A percentile compares a stretch with the other conserved stretches of the same genome.
These are phyloP conservation scores for Ustilago shanxiensis DNA, from an alignment of 1,284 basidiomycete genomes.

Conservation along the genomic window DNA sequence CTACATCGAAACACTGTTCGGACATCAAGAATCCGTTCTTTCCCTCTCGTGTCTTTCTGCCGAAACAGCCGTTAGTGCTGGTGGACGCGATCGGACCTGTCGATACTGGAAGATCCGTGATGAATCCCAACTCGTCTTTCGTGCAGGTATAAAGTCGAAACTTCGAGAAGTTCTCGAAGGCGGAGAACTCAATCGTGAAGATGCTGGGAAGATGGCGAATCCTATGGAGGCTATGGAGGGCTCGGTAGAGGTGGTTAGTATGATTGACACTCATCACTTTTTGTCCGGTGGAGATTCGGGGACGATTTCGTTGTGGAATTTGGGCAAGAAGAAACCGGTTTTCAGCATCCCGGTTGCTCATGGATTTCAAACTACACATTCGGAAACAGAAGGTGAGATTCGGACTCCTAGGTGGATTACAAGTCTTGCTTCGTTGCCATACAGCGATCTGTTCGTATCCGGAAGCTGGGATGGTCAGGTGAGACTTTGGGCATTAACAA, in stretches of 20 bases:
- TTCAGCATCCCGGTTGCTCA: constrained; percentile 83
- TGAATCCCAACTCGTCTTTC: constrained; percentile 93
- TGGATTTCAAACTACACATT: constrained; percentile 78
- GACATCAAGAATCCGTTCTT: constrained; percentile 91
- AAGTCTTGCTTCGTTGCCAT: constrained; percentile 82
- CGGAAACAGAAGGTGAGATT: constrained; percentile 80
- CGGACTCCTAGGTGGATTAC: constrained; percentile 91
- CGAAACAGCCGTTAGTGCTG: constrained; percentile 87
- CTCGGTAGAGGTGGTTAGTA: constrained; percentile 88
- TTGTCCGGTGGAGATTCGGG: constrained; percentile 95
- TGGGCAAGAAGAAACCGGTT: constrained; percentile 96
- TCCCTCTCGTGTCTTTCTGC: constrained; percentile 83
- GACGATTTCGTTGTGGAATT: constrained; percentile 86
- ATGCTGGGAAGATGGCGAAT: not conserved
- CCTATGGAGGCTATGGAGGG: constrained; percentile 77
- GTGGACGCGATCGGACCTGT: constrained; percentile 89
- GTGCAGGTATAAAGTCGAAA: constrained; percentile 83
- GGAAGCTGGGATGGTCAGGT: constrained; percentile 91
- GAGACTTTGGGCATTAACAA: constrained; percentile 87
- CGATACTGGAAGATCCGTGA: constrained; percentile 98
- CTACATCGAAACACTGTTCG: constrained; percentile 96
- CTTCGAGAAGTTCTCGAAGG: constrained; percentile 83
- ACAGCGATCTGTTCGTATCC: constrained; percentile 90
- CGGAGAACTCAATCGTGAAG: constrained; percentile 74
- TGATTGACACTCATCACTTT: constrained; percentile 94